phyloP scores from a whole-genome alignment of 164 flowering plant species.

The Macadamia integrifolia region DNA sequence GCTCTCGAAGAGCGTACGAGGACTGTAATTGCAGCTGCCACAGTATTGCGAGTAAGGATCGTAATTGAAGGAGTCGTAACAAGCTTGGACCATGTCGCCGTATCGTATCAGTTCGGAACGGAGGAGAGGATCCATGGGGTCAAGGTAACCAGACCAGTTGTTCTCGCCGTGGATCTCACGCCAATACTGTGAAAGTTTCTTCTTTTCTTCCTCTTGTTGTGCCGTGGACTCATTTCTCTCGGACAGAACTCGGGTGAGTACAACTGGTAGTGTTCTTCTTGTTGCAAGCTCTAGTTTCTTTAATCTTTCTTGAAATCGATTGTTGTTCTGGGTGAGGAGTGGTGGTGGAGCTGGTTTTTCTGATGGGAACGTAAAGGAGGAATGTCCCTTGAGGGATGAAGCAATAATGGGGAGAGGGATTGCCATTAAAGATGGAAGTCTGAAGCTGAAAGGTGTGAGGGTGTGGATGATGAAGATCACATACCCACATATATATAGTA shows the following conservation, averaged over 20 bases:
- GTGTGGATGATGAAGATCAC: no score
- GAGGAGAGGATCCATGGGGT: constrained; percentile 47
- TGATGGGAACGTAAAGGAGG: background rate
- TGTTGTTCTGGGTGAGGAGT: constrained; percentile 2
- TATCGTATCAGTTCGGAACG: constrained; percentile 55
- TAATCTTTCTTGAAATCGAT: background rate
- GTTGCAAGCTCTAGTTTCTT: background rate
- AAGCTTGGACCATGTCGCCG: constrained; percentile 66
- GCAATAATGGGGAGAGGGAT: background rate
- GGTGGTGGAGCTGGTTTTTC: background rate
- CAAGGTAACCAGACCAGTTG: constrained; percentile 51
- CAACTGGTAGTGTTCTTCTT: background rate
- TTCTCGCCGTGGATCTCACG: constrained; percentile 44
- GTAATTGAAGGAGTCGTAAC: constrained; percentile 59
- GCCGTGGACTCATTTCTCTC: constrained; percentile 16
- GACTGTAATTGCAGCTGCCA: constrained; percentile 41
- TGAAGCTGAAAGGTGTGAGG: no score
- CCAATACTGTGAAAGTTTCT: constrained; percentile 34
- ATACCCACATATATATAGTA: no score
- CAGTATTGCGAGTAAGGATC: constrained; percentile 53
- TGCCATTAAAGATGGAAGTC: background rate
- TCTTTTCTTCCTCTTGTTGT: background rate
- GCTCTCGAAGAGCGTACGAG: constrained; percentile 28
- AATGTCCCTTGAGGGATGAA: background rate
- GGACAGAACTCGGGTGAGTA: constrained; percentile 7